Percentiles rank a stretch among this genome's conserved stretches.
phyloP scores from a whole-genome alignment of 371 early-diverging fungal species.

The Mortierella sp. region DNA sequence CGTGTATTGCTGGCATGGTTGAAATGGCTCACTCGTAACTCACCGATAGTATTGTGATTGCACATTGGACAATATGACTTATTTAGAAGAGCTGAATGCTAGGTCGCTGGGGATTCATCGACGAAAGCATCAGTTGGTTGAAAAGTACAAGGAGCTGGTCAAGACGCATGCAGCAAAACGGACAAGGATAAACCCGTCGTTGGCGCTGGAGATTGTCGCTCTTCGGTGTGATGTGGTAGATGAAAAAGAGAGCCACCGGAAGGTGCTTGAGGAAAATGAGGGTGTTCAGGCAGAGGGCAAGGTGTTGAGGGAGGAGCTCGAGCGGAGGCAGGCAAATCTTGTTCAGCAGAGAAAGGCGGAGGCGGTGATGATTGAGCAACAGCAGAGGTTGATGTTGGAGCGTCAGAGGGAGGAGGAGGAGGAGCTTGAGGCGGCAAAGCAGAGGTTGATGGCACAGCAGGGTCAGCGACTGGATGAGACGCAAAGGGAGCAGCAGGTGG shows the following conservation, averaged over 20 bases:
- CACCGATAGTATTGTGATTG: too few relatives aligned
- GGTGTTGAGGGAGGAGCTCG: slow-evolving; percentile 54
- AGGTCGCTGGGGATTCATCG: slow-evolving; percentile 24
- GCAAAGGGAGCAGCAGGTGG: slow-evolving; percentile 11
- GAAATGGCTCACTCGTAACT: too few relatives aligned
- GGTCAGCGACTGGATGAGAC: slow-evolving; percentile 27
- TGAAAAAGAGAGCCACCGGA: slow-evolving; percentile 23
- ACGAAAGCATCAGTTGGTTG: slow-evolving; percentile 31
- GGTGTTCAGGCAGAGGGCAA: slow-evolving; percentile 38
- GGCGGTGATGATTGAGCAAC: slow-evolving; percentile 63
- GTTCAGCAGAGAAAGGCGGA: slow-evolving; percentile 60
- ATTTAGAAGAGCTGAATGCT: slow-evolving; percentile 31
- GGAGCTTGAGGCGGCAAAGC: slow-evolving; percentile 9
- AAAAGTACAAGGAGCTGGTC: slow-evolving; percentile 32
- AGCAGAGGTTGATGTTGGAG: slow-evolving; percentile 50
- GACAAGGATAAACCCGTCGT: slow-evolving; percentile 26
- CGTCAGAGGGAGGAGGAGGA: slow-evolving; percentile 41
- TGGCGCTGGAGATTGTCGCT: slow-evolving; percentile 23
- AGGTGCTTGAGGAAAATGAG: slow-evolving; percentile 22
- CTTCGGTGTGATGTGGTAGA: slow-evolving; percentile 31
- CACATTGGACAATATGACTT: neutral
- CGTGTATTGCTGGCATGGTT: neutral
- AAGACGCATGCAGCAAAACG: slow-evolving; percentile 37
- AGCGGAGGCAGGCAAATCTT: slow-evolving; percentile 52
- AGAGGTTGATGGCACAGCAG: slow-evolving; percentile 37